A percentile compares a stretch with the other conserved stretches of the same genome.
Conservation (phyloP, 129 eudicot genomes). For the Escallonia rubra region DNA sequence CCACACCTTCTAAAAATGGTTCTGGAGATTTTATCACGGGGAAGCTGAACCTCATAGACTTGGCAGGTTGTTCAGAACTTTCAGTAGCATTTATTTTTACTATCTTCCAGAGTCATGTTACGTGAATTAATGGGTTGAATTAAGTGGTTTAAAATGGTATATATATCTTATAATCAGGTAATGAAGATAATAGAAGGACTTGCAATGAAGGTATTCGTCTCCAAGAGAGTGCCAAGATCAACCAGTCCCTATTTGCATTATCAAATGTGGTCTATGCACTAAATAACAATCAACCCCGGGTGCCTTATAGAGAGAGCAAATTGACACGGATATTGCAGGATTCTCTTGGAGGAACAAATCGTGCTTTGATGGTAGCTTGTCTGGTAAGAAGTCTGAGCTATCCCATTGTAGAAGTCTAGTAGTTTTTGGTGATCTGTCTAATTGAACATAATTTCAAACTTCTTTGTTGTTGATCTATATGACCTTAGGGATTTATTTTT, state of each 20-base stretch:
- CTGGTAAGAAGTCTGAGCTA: slow-evolving; percentile 42
- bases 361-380: slow-evolving; percentile 88
- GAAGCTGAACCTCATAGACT: slow-evolving; percentile 86
- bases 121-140: not conserved
- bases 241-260: slow-evolving; percentile 77
- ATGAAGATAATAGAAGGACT: slow-evolving; percentile 81
- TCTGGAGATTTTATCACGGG: slow-evolving; percentile 33
- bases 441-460: too few species aligned
- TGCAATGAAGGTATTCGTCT: slow-evolving; percentile 84
- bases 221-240: slow-evolving; percentile 88
- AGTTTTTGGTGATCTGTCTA: too few species aligned
- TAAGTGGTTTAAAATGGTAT: not conserved
- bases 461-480: too few species aligned
- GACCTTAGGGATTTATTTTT: too few species aligned
- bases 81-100: not conserved
- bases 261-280: slow-evolving; percentile 88
- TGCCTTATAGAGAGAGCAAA: slow-evolving; percentile 94
- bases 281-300: slow-evolving; percentile 62
- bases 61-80: slow-evolving; percentile 62
- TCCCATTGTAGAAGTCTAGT: too few species aligned
- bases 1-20: slow-evolving; percentile 35
- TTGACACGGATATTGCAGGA: slow-evolving; percentile 91
- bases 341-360: slow-evolving; percentile 91
- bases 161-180: slow-evolving; percentile 42
- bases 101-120: not conserved